Evolutionary conservation across 2,329 filamentous ascomycete species (phyloP), one percentile per base, ranked within the genome.

Genomic region (Paramyrothecium roridum): DNA sequence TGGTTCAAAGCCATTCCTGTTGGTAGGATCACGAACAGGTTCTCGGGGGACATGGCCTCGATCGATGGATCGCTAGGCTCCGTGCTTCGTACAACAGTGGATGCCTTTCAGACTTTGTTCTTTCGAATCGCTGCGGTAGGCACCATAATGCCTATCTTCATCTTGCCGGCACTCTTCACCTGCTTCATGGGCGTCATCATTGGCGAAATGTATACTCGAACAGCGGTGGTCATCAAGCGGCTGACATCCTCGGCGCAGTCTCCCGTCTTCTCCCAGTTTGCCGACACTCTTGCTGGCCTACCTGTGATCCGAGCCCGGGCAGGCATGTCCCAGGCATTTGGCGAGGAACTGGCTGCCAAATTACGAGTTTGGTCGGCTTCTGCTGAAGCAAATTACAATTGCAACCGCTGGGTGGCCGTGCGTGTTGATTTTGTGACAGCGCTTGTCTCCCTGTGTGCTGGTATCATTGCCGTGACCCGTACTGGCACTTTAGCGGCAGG

Each of bases 391-490:
- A 77, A 76, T 49, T 82, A 75, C 58, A 83, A 83, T 64, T 78
- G 77, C 57, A 85, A 85, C 62, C 77, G 82, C 8, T 85, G 82
- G 82, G 78, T 85, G 3, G 74, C 76, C 1, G 73, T 84, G 43
- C 77, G 82, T 6, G 72, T 82, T 4, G 81, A 84, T 57, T 74
- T 82, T 60, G 76, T 80, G 52, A 82, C 80, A 2, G 79, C 80
- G 1, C 65, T 81, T 2, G 79, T 83, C 12, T 76, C 77, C 13
- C 70, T 81, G 1, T 71, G 72, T 11, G 81, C 81, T 0, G 81
- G 81, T 10, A 72, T 76, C 48, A 81, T 84, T 51, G 81, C 81
- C 7, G 73, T 82, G 8, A 75, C 72, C 16, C 73, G 80, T 58
- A 73, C 75, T 13, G 75, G 75, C 12, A 59, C 72, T 0, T 73